phyloP scores from a whole-genome alignment of 2,329 filamentous ascomycete species.

The Fusarium hostae region DNA sequence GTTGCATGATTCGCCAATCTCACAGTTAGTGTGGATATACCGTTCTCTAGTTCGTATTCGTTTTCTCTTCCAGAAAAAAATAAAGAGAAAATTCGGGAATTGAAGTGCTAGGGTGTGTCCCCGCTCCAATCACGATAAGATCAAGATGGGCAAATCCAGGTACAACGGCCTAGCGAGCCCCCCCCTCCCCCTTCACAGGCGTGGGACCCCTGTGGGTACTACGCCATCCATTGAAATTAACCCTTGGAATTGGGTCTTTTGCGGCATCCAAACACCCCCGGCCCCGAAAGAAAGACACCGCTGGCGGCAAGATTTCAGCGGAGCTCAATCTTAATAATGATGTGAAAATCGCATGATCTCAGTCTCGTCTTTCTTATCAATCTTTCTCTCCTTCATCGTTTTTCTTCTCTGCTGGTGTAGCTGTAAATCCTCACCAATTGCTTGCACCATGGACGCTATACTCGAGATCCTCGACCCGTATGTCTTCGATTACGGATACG shows the following conservation, averaged over 20 bases:
- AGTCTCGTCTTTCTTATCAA: conserved; percentile 18
- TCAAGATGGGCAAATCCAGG: conserved; percentile 39
- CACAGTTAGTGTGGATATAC: not conserved
- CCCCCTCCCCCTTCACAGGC: not conserved
- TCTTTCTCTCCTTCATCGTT: not conserved
- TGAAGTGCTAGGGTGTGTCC: not conserved
- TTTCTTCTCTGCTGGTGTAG: not conserved
- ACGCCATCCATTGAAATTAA: conserved; percentile 23
- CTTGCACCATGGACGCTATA: conserved; percentile 51
- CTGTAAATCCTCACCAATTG: not conserved
- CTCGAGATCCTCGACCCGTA: conserved; percentile 56
- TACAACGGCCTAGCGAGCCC: conserved; percentile 26
- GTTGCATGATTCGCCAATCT: conserved; percentile 16
- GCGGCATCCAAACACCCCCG: not conserved
- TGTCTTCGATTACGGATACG: conserved; percentile 54
- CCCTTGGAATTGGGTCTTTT: not conserved
- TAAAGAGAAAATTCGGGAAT: conserved; percentile 16
- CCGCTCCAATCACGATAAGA: conserved; percentile 41
- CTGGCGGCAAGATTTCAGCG: conserved; percentile 22
- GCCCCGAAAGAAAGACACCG: conserved; percentile 4
- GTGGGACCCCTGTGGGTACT: conserved; percentile 32
- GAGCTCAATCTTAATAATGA: conserved; percentile 28
- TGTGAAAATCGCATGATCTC: conserved; percentile 24
- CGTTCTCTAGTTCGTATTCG: conserved; percentile 40
- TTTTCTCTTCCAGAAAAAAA: conserved; percentile 19